phyloP scores from a whole-genome alignment of 495 filamentous ascomycete genomes.

The Aspergillus kassunensis region DNA sequence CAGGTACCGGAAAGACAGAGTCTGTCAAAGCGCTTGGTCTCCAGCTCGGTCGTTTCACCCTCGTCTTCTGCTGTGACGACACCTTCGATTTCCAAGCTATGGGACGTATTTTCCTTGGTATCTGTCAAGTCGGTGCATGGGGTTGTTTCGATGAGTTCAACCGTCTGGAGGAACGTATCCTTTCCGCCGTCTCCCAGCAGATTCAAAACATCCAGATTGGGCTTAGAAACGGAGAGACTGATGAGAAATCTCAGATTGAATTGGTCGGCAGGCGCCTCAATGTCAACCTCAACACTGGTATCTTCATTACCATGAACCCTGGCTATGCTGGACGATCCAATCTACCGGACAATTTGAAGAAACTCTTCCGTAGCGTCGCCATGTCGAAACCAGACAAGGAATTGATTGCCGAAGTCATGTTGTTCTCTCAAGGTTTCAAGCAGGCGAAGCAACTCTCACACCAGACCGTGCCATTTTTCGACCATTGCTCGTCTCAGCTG shows the following conservation, averaged over 20 bases:
- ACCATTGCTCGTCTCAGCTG: constrained; percentile 71
- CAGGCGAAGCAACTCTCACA: constrained; percentile 89
- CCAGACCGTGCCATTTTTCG: constrained; percentile 96
- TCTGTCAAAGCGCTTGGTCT: constrained; percentile 97
- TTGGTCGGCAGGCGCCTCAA: constrained; percentile 81
- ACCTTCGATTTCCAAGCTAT: constrained; percentile 99
- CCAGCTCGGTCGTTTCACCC: constrained; percentile 92
- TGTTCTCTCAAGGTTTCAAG: constrained; percentile 98
- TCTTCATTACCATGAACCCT: constrained; percentile 99
- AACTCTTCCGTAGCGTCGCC: constrained; percentile 96
- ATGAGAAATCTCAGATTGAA: constrained; percentile 83
- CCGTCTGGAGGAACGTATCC: constrained; percentile 90
- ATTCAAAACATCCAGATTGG: constrained; percentile 98
- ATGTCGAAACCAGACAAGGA: constrained; percentile 99
- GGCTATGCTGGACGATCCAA: constrained; percentile 98
- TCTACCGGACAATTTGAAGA: constrained; percentile 97
- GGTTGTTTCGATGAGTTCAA: constrained; percentile 99
- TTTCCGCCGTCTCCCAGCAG: constrained; percentile 97
- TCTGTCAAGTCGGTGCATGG: constrained; percentile 98
- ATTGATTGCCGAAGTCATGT: constrained; percentile 98
- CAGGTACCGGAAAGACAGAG: constrained; percentile 98
- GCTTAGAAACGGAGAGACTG: constrained; percentile 71
- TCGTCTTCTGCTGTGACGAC: constrained; percentile 98
- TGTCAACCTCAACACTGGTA: constrained; percentile 89
- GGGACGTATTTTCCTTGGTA: constrained; percentile 98